Percentiles rank a stretch among this genome's conserved stretches.
These are phyloP conservation scores for Aspergillus fumigatiaffinis DNA, from an alignment of 2,329 filamentous ascomycete genomes.

Conservation along the genomic window DNA sequence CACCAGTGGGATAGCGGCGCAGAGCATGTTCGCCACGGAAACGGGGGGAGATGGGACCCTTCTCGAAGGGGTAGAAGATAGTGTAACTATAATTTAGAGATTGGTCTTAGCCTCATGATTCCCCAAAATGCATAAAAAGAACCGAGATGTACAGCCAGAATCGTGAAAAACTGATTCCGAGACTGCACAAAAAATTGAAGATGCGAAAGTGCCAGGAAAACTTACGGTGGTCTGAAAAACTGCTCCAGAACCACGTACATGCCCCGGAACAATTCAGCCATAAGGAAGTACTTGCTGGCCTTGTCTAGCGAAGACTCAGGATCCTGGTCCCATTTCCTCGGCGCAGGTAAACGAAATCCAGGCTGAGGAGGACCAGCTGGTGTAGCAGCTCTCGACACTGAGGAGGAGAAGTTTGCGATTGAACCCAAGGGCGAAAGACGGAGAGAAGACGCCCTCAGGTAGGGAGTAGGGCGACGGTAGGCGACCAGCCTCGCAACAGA, in stretches of 20 bases:
- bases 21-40: constrained; percentile 98
- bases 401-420: constrained; percentile 60
- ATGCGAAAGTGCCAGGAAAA: constrained; percentile 29
- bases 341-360: constrained; percentile 72
- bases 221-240: constrained; percentile 96
- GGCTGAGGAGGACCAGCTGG: constrained; percentile 74
- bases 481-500: constrained; percentile 43
- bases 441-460: constrained; percentile 28
- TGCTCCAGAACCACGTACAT: constrained; percentile 99
- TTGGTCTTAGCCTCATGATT: not conserved
- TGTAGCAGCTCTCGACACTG: constrained; percentile 58
- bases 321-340: constrained; percentile 74
- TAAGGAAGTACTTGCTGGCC: constrained; percentile 87
- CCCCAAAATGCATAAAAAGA: not conserved
- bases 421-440: constrained; percentile 36
- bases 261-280: constrained; percentile 92
- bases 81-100: constrained; percentile 67
- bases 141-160: not conserved
- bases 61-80: constrained; percentile 98
- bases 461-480: constrained; percentile 34
- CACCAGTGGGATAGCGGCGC: constrained; percentile 90
- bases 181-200: not conserved
- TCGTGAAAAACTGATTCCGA: not conserved
- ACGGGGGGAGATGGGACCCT: constrained; percentile 94
- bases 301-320: constrained; percentile 75